These are phyloP conservation scores for Cladochytrium replicatum DNA, from an alignment of 192 early-diverging fungal species.

Conservation along the genomic window DNA sequence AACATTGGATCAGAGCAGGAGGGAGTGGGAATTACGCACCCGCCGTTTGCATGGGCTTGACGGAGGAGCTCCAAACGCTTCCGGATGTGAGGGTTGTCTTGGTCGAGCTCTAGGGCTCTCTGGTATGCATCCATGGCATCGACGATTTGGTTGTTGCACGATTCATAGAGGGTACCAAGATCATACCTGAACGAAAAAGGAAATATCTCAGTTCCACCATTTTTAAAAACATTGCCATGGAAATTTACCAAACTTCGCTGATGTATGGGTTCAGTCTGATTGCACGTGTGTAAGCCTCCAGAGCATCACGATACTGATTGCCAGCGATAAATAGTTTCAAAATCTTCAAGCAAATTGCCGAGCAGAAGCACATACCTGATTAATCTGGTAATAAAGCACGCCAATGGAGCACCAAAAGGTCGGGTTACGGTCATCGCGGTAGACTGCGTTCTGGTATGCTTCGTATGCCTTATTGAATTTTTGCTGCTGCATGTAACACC, in stretches of 20 bases:
- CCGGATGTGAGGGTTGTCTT: constrained; percentile 75
- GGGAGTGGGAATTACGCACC: no score
- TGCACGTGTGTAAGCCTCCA: constrained; percentile 94
- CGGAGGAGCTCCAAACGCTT: constrained; percentile 51
- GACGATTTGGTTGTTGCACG: constrained; percentile 92
- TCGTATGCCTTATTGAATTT: constrained; percentile 94
- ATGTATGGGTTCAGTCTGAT: constrained; percentile 89
- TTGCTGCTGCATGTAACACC: constrained; percentile 93
- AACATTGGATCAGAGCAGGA: no score
- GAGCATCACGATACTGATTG: constrained; percentile 75
- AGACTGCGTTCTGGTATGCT: constrained; percentile 94
- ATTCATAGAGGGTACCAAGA: constrained; percentile 91
- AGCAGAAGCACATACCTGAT: constrained; percentile 38
- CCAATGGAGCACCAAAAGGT: constrained; percentile 99
- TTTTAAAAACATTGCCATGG: constrained; percentile 10
- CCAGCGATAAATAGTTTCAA: background rate
- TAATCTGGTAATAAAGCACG: constrained; percentile 94
- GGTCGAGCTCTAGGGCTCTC: constrained; percentile 86
- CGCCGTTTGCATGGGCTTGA: constrained; percentile 22
- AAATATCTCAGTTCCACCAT: no score
- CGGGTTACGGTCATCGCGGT: constrained; percentile 85
- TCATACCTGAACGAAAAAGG: constrained; percentile 46
- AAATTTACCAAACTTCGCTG: constrained; percentile 84
- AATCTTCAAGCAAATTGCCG: constrained; percentile 1
- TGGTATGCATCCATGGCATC: constrained; percentile 97